phyloP scores from a whole-genome alignment of 202 grass and related monocot genomes.

The Eragrostis tef region DNA sequence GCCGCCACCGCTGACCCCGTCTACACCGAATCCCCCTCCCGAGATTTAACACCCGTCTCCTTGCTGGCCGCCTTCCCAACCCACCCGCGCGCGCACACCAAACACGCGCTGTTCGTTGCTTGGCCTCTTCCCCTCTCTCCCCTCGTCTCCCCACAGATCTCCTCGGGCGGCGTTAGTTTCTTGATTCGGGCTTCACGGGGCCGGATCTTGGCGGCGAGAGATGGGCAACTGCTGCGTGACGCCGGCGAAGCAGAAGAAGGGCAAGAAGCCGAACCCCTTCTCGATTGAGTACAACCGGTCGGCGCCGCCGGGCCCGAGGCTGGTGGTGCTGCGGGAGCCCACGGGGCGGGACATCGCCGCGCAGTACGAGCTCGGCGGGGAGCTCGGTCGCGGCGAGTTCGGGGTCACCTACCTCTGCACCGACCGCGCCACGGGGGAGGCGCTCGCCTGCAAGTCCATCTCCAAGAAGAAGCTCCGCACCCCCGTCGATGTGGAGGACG shows the following conservation, averaged over 20 bases:
- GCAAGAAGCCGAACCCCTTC: slow-evolving; percentile 87
- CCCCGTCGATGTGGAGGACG: slow-evolving; percentile 80
- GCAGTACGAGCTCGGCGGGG: slow-evolving; percentile 75
- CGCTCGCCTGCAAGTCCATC: slow-evolving; percentile 85
- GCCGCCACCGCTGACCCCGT: slow-evolving; percentile 58
- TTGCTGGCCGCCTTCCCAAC: slow-evolving; percentile 23
- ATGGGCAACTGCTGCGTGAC: slow-evolving; percentile 88
- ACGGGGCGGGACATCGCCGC: slow-evolving; percentile 64
- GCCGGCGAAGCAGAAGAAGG: slow-evolving; percentile 60
- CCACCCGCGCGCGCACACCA: slow-evolving; percentile 12
- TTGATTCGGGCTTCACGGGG: slow-evolving; percentile 32
- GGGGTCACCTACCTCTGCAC: slow-evolving; percentile 95
- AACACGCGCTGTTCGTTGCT: slow-evolving; percentile 47
- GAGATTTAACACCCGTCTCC: slow-evolving; percentile 47
- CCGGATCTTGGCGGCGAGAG: slow-evolving; percentile 29
- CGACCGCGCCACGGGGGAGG: slow-evolving; percentile 48
- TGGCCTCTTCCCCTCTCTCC: neutral
- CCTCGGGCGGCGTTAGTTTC: neutral
- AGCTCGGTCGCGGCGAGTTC: slow-evolving; percentile 87
- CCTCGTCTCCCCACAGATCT: slow-evolving; percentile 33
- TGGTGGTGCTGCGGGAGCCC: slow-evolving; percentile 64
- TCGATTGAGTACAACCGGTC: slow-evolving; percentile 80
- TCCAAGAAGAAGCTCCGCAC: slow-evolving; percentile 96
- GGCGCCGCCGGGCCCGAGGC: slow-evolving; percentile 35
- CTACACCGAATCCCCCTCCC: slow-evolving; percentile 41